Conservation (phyloP, 1,284 basidiomycete species). For the Leccinum insolens region DNA sequence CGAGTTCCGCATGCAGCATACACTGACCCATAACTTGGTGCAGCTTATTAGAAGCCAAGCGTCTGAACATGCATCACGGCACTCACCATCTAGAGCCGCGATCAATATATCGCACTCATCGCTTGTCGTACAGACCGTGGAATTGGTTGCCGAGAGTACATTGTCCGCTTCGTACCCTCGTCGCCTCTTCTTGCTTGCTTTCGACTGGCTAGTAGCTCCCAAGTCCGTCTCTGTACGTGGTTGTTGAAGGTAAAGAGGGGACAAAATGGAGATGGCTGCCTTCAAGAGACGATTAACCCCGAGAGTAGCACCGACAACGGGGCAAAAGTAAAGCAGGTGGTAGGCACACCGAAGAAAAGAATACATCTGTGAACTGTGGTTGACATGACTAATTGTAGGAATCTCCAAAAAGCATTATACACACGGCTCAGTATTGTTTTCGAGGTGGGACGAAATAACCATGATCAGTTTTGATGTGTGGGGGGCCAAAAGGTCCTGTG, state of each 20-base stretch:
- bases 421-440: slow-evolving; percentile 54
- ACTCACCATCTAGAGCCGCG: slow-evolving; percentile 63
- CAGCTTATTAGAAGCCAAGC: slow-evolving; percentile 11
- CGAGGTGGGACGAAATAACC: slow-evolving; percentile 60
- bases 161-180: slow-evolving; percentile 81
- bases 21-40: slow-evolving; percentile 51
- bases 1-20: slow-evolving; percentile 52
- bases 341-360: slow-evolving; percentile 48
- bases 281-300: slow-evolving; percentile 58
- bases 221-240: slow-evolving; percentile 31
- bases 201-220: slow-evolving; percentile 38
- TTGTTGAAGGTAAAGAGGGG: slow-evolving; percentile 49
- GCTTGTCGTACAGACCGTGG: slow-evolving; percentile 49
- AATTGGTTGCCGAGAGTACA: slow-evolving; percentile 60
- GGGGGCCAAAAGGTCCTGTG: slow-evolving; percentile 53
- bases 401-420: slow-evolving; percentile 26
- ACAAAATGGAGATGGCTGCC: slow-evolving; percentile 53
- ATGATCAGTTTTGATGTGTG: slow-evolving; percentile 51
- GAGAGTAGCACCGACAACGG: slow-evolving; percentile 50
- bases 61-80: background rate
- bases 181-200: slow-evolving; percentile 75
- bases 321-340: slow-evolving; percentile 47
- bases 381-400: slow-evolving; percentile 6
- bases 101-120: slow-evolving; percentile 60
- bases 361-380: slow-evolving; percentile 45